phyloP scores from a whole-genome alignment of 306 rosid species.

The Sindora glabra region DNA sequence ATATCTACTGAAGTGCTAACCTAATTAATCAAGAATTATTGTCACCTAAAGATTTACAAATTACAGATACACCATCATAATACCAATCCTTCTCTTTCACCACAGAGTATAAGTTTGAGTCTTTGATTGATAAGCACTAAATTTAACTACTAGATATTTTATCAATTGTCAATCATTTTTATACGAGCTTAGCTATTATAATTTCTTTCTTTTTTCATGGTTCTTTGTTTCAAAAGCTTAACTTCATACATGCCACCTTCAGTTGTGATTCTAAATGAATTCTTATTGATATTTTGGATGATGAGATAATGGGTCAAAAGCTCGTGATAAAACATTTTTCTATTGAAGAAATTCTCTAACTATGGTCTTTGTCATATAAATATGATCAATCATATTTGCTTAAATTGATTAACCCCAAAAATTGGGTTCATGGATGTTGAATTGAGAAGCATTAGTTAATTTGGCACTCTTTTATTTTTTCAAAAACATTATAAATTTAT shows the following conservation, averaged over 20 bases:
- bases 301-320: not conserved
- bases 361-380: not conserved
- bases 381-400: not conserved
- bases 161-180: no score
- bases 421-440: not conserved
- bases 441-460: not conserved
- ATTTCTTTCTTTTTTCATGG: no score
- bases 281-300: not conserved
- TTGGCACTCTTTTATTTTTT: not conserved
- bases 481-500: no score
- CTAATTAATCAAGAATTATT: conserved; percentile 32
- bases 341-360: not conserved
- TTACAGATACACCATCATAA: no score
- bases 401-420: not conserved
- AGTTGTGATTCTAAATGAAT: not conserved
- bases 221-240: not conserved
- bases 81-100: no score
- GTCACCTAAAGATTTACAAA: conserved; percentile 7
- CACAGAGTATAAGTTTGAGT: conserved; percentile 7
- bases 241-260: not conserved
- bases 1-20: conserved; percentile 45
- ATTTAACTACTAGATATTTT: not conserved
- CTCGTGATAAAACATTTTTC: not conserved
- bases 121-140: not conserved
- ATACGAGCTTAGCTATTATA: no score